Evolutionary conservation across 495 filamentous ascomycete genomes (phyloP), one percentile per base, ranked within the genome.

Genomic region (Penicillium malachiteum): DNA sequence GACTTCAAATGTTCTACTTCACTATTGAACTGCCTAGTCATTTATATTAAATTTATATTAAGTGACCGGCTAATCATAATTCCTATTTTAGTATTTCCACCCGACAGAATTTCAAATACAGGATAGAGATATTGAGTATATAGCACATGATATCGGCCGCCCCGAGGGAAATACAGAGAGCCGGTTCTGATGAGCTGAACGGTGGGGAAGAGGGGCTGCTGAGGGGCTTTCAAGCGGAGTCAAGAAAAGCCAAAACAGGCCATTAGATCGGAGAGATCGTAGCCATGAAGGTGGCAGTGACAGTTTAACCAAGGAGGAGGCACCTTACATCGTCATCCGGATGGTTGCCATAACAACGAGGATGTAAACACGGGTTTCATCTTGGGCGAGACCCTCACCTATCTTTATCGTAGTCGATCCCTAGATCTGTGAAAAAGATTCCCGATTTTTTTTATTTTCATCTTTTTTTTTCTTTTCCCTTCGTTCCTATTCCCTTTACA

Each of bases 301-400:
- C 54, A 65, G 52, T 35, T 26, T 41, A 49, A 31, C 18, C 38
- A 33, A 48, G 45, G 44, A 14, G 26, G 55, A 56, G 50, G 48
- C 45, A 50, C 54, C 55, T 64, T 57, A 55, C 66, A 58, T 69
- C 71, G 73, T 72, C 73, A 73, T 71, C 26, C 49, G 42, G 39
- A 52, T 37, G 39, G 73, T 78, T 78, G 75, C 75, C 67, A 78
- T 78, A 70, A 68, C 74, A 78, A 65, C 71, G 42, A 39, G 32
- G 32, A 55, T 46, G 70, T 78, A 75, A 78, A 78, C 75, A 76
- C 61, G 57, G 59, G 48, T 66, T 57, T 66, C 55, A 57, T 49
- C 58, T 35, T 4, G 46, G 57, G 51, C 38, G 49, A 65, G 61
- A 61, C 52, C 62, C 61, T 67, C 66, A 55, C 11, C 30, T 33